Evolutionary conservation across 495 filamentous ascomycete species (phyloP).

Genomic region (Trypethelium eluteriae): DNA sequence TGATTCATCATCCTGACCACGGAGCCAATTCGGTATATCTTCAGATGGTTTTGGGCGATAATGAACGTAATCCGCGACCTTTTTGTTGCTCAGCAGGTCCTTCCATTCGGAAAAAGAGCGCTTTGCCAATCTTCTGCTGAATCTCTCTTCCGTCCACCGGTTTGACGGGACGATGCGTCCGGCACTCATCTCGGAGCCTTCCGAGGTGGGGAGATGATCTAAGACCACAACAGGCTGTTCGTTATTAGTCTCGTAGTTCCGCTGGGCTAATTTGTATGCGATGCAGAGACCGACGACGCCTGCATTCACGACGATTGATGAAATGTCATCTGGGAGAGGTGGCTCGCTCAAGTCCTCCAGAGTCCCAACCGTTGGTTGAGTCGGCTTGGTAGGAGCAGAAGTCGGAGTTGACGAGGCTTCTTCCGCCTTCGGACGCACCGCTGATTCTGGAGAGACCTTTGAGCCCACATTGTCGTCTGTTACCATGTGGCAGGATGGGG

Average conservation of each 20-base stretch:
- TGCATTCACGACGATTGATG: slow-evolving; percentile 19
- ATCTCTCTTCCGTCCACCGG: neutral
- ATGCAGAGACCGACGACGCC: slow-evolving; percentile 22
- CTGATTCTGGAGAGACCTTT: no score
- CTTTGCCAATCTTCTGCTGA: neutral
- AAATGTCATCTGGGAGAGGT: neutral
- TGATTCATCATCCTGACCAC: neutral
- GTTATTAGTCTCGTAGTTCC: neutral
- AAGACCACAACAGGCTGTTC: slow-evolving; percentile 19
- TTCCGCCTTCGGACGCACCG: no score
- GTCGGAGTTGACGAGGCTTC: no score
- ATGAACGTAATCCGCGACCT: neutral
- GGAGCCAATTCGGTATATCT: neutral
- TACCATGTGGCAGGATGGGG: neutral
- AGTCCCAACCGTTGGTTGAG: neutral
- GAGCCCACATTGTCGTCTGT: neutral
- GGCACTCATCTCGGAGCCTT: neutral
- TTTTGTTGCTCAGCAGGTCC: neutral
- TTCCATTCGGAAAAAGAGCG: neutral
- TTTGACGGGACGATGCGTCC: neutral
- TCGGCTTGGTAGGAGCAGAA: neutral
- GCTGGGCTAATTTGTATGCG: slow-evolving; percentile 18
- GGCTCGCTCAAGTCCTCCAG: neutral
- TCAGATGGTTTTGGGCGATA: neutral
- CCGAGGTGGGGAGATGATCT: neutral